Evolutionary conservation across 495 filamentous ascomycete genomes (phyloP), one percentile per base, ranked within the genome.

Genomic region (Penicillium coprophilum): DNA sequence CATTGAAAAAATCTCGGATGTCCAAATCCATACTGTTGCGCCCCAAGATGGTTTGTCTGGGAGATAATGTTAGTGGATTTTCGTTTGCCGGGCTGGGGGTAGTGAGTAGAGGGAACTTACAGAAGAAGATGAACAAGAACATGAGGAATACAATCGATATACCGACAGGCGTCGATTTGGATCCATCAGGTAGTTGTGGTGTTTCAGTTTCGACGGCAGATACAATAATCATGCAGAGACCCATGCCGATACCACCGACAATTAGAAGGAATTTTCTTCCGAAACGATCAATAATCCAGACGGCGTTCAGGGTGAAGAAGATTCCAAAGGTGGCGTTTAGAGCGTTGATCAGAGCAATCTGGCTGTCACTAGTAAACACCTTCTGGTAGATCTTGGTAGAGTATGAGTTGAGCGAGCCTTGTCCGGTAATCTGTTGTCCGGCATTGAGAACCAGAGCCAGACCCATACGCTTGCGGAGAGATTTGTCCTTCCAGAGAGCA

Each of bases 211-310:
- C 85, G 24, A 84, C 74, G n/a, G 81, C 77, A 9, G 80, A 77
- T 27, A 87, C 83, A 53, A 88, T 85, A 65, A 84, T 85, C 71
- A 87, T 84, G 68, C 79, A 87, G 30, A 86, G 66, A 47, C 75
- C 69, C 88, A 90, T 90, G n/a, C 86, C 86, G 30, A 87, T 76
- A 27, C 81, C 87, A 66, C 88, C 87, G 52, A 78, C 74, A 51
- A 90, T 80, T 13, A 92, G 77, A 20, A 91, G 78, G 51, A 81
- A 77, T 46, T 87, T 86, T 46, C 88, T 84, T 53, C 88, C 88
- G 53, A 88, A 77, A 34, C 75, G 80, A 67, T 92, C 88, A 55
- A 86, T 75, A 40, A 83, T 71, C 70, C 82, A 92, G 61, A 92
- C 83, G 15, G 87, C 85, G 38, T 88, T 82, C 38, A 88, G 80